These are phyloP conservation scores for Rhynchosporium agropyri DNA, from an alignment of 2,329 filamentous ascomycete genomes.

Conservation along the genomic window DNA sequence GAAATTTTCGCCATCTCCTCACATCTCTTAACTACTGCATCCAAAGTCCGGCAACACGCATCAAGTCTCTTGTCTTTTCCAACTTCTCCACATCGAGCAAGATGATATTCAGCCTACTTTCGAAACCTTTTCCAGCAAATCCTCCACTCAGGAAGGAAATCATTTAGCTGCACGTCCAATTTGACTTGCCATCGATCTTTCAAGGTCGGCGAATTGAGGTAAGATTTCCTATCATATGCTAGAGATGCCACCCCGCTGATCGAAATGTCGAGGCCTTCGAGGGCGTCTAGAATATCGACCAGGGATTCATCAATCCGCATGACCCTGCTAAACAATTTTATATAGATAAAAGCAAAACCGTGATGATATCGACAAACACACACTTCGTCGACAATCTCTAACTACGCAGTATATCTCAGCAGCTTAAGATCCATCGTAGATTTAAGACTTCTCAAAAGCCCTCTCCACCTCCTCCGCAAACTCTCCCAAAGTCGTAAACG, in stretches of 20 bases:
- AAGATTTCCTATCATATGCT: neutral
- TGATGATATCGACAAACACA: no score
- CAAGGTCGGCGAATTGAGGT: neutral
- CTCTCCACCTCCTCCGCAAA: constrained; percentile 27
- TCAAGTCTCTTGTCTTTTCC: neutral
- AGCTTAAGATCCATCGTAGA: no score
- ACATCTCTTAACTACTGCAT: neutral
- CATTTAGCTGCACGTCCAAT: neutral
- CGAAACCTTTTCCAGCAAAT: neutral
- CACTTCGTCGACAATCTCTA: no score
- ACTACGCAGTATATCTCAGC: no score
- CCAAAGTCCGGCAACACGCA: neutral
- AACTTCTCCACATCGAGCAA: neutral
- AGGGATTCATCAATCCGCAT: neutral
- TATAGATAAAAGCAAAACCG: no score
- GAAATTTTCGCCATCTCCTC: neutral
- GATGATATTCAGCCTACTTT: neutral
- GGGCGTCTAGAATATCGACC: neutral
- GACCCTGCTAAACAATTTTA: neutral
- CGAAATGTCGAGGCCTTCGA: neutral
- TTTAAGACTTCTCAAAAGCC: constrained; percentile 18
- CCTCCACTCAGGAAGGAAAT: neutral
- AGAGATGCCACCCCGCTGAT: neutral
- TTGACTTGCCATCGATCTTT: neutral
- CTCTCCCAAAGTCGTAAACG: constrained; percentile 26